Percentiles rank a stretch among this genome's conserved stretches.
phyloP scores from a whole-genome alignment of 176 grass and related monocot species.

The Carex scoparia region DNA sequence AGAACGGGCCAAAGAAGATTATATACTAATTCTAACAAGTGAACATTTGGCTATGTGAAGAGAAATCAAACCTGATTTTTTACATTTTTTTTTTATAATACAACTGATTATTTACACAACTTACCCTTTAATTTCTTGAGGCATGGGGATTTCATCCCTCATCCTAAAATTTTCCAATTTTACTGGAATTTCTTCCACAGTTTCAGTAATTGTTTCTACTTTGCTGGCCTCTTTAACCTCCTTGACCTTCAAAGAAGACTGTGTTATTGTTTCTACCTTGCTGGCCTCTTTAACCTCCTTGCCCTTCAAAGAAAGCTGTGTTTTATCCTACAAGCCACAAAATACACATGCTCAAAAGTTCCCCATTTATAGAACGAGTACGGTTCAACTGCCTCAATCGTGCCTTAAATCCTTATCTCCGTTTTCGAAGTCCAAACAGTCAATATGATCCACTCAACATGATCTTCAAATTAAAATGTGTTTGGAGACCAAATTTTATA shows the following conservation, averaged over 20 bases:
- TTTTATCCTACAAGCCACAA: conserved; percentile 29
- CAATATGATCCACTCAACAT: too few relatives aligned
- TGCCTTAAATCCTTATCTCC: too few relatives aligned
- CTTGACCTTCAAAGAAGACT: conserved; percentile 23
- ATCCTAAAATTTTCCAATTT: conserved; percentile 22
- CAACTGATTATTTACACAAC: conserved; percentile 15
- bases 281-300: conserved; percentile 19
- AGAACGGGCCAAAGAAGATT: not conserved
- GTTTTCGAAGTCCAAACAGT: too few relatives aligned
- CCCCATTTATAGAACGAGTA: not conserved
- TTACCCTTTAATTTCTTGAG: conserved; percentile 43
- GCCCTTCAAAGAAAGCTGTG: conserved; percentile 10
- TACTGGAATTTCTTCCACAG: conserved; percentile 15
- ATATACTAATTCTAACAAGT: not conserved
- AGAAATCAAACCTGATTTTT: not conserved
- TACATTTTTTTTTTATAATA: too few relatives aligned
- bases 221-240: conserved; percentile 24
- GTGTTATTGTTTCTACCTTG: conserved; percentile 23
- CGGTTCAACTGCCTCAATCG: too few relatives aligned
- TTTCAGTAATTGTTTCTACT: conserved; percentile 16
- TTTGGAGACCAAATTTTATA: too few relatives aligned
- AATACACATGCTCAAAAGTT: not conserved
- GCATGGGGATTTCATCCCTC: conserved; percentile 21
- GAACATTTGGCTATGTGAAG: not conserved
- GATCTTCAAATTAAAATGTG: too few relatives aligned